Evolutionary conservation across 352 stramenopile genomes (phyloP).

Genomic region (Globisporangium camurandrum): DNA sequence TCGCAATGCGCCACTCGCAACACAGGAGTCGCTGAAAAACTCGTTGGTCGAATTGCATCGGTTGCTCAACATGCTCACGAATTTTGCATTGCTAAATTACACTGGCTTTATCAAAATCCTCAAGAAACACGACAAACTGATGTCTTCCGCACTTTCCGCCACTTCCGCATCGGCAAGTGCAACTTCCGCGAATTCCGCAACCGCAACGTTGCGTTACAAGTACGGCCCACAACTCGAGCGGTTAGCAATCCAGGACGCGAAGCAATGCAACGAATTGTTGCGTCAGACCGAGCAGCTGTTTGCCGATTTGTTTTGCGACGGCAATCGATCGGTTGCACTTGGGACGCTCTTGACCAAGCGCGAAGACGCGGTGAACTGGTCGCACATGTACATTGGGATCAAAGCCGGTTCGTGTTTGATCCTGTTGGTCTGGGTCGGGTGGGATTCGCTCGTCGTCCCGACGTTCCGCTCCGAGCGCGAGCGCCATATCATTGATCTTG

Average conservation of each 20-base stretch:
- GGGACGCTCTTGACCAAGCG: constrained; percentile 78
- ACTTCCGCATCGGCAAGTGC: too few species aligned
- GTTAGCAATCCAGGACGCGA: constrained; percentile 54
- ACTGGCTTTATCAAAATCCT: constrained; percentile 97
- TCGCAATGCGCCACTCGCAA: constrained; percentile 37
- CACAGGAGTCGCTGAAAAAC: constrained; percentile 89
- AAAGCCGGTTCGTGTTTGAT: constrained; percentile 77
- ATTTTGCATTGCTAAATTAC: constrained; percentile 98
- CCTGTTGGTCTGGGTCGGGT: constrained; percentile 91
- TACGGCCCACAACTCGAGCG: constrained; percentile 43
- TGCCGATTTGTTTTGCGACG: constrained; percentile 67
- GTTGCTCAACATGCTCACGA: constrained; percentile 90
- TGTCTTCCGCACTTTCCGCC: too few species aligned
- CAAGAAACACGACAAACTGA: constrained; percentile 97
- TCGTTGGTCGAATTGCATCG: constrained; percentile 92
- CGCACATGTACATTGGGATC: constrained; percentile 79
- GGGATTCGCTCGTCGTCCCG: constrained; percentile 89
- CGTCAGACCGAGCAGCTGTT: constrained; percentile 59
- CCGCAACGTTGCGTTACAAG: constrained; percentile 26
- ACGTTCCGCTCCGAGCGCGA: constrained; percentile 60
- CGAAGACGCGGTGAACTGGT: constrained; percentile 69
- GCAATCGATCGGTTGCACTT: constrained; percentile 57
- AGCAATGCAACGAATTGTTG: constrained; percentile 39
- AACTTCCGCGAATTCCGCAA: too few species aligned
- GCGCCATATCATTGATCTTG: constrained; percentile 68